Base-by-base conservation (phyloP, 805 yeast genomes). In the Candida nemodendra region DNA sequence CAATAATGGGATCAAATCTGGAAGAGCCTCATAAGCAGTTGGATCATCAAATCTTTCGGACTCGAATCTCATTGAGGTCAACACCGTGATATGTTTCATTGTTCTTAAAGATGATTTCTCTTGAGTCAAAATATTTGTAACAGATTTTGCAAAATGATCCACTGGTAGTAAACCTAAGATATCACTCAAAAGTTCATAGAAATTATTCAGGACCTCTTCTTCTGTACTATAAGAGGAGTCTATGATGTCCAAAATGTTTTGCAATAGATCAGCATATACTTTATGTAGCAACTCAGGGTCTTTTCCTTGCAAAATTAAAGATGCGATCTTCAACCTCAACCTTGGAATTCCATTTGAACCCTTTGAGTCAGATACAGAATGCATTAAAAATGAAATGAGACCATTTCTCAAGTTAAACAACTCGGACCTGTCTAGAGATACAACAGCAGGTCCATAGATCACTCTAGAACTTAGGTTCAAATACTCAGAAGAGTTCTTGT, bases 161-260 rank as follows among this genome's bases (percentile, higher is more conserved):
- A 89, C 74, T 21, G 98, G 96, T 36, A 91, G 66, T 44, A 88
- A 67, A 41, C 79, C 78, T 42, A 91, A 65, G 45, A 81, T 65
- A 47, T 76, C 76, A 23, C 79, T 76, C 46, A 91, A 68, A 34
- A 86, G 61, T 18, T 68, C 70, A 55, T 78, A 78, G 36, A 81
- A 62, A 23, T 65, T 67, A 29, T 54, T 59, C 14, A 70, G 62
- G 17, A 71, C 62, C 24, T 62, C 66, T 12, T 59, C 59, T 22
- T 55, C 61, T 13, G 39, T 45, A 13, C 36, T 34, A 9, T 41
- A 44, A 40, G 59, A 64, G 12, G 48, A 37, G 38, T 72, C 77
- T 47, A 74, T 64, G 5, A 66, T 46, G 4, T 50, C 56, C 48
- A 75, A 61, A 17, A 74, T 45, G 34, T 60, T 63, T 26, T 57